Evolutionary conservation across 306 rosid genomes (phyloP).

Genomic region (Malus fusca): DNA sequence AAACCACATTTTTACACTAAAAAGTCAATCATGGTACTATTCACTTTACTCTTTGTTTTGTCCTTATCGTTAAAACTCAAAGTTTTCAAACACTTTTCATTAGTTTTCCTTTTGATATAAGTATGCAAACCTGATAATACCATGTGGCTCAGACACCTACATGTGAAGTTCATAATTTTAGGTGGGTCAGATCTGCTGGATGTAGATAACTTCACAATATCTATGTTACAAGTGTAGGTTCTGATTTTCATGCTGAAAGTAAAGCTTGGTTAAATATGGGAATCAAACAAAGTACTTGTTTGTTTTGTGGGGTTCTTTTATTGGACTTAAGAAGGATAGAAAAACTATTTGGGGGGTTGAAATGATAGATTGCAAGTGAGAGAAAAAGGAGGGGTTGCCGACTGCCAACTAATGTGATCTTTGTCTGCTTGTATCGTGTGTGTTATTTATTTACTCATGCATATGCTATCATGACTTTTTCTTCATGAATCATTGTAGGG

Average conservation of each 20-base stretch:
- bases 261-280: conserved; percentile 2
- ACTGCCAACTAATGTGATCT: not conserved
- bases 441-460: not conserved
- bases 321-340: not conserved
- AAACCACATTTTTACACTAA: no score
- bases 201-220: not conserved
- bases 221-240: not conserved
- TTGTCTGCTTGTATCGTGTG: not conserved
- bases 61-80: no score
- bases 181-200: conserved; percentile 19
- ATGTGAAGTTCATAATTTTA: conserved; percentile 24
- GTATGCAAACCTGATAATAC: not conserved
- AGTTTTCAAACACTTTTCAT: no score
- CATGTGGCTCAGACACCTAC: conserved; percentile 19
- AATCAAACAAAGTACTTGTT: conserved; percentile 20
- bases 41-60: no score
- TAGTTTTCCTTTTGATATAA: not conserved
- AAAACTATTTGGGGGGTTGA: not conserved
- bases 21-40: no score
- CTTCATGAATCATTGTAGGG: not conserved
- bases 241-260: conserved; percentile 13
- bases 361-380: not conserved
- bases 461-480: not conserved
- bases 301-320: conserved; percentile 11
- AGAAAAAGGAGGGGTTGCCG: not conserved